Evolutionary conservation across 768 basidiomycete genomes (phyloP), one percentile per base, ranked within the genome.

Genomic region (Kwoniella sp.): DNA sequence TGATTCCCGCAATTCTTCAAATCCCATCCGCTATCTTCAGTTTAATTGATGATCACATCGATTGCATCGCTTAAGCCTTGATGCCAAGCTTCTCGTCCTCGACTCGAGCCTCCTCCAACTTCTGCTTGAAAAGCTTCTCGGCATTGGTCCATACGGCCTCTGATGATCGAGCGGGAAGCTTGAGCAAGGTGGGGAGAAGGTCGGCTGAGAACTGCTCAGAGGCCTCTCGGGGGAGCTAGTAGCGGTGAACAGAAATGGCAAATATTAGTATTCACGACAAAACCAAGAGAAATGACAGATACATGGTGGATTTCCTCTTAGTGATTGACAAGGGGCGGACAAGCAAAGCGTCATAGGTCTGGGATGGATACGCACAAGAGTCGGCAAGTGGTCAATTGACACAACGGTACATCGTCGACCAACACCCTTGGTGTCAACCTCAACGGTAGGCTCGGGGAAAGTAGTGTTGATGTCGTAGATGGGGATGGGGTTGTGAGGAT

Each of bases 401-500:
- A 96, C 86, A 67, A 98, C 90, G 7, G 87, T 88, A 68, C 97
- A 80, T 9, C 86, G 80, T 7, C 90, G 89, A 62, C 87, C 85
- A 29, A 83, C 87, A 52, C 72, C 92, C 89, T 85, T 87, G 72
- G 91, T 86, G 50, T 87, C 86, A 40, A 93, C 92, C 63, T 88
- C 83, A 44, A 97, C 91, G 1, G 94, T 96, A 19, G 96, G 96
- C 61, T 90, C 85, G 51, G 88, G 85, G 79, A 97, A 97, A 0
- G 91, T 93, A 22, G 95, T 98, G 82, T 96, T 97, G 82, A 93
- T 85, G 59, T 77, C 83, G 82, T 99, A 99, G 65, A 99, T 88
- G 9, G 96, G 96, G 69, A 98, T 90, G 0, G 96, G 96, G 80
- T 98, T 99, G 85, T 89, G 89, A 17, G 96, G 94, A 80, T 99